Evolutionary conservation across 2,329 filamentous ascomycete genomes (phyloP).

Genomic region (Botrytis paeoniae): DNA sequence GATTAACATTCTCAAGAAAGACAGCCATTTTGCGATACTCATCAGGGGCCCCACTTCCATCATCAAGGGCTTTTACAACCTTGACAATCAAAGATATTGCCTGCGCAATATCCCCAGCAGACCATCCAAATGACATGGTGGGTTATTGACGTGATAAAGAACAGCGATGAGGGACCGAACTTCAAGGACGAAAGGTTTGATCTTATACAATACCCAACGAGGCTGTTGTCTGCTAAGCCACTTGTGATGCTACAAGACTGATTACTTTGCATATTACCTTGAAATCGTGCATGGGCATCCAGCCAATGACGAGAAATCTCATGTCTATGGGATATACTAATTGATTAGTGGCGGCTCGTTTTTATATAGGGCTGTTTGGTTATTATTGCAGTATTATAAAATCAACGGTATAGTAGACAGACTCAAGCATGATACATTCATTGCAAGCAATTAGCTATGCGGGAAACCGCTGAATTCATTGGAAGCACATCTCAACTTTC

Average conservation of each 20-base stretch:
- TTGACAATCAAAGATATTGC: slow-evolving; percentile 17
- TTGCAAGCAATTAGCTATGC: neutral
- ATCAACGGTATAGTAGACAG: neutral
- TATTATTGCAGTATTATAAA: neutral
- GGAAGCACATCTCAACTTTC: neutral
- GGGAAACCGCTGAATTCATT: neutral
- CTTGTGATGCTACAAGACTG: neutral
- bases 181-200: neutral
- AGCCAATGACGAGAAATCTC: neutral
- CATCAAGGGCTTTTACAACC: slow-evolving; percentile 15
- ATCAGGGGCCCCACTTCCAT: neutral
- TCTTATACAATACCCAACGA: neutral
- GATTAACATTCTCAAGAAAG: slow-evolving; percentile 1
- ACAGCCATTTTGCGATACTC: neutral
- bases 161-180: neutral
- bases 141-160: neutral
- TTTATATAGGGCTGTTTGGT: no score
- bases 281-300: neutral
- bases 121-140: slow-evolving; percentile 24
- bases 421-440: neutral
- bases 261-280: neutral
- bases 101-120: slow-evolving; percentile 20
- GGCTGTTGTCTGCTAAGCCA: neutral
- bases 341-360: neutral
- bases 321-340: neutral